Base-by-base conservation (phyloP, 768 basidiomycete genomes). In the Dioszegia crocea region DNA sequence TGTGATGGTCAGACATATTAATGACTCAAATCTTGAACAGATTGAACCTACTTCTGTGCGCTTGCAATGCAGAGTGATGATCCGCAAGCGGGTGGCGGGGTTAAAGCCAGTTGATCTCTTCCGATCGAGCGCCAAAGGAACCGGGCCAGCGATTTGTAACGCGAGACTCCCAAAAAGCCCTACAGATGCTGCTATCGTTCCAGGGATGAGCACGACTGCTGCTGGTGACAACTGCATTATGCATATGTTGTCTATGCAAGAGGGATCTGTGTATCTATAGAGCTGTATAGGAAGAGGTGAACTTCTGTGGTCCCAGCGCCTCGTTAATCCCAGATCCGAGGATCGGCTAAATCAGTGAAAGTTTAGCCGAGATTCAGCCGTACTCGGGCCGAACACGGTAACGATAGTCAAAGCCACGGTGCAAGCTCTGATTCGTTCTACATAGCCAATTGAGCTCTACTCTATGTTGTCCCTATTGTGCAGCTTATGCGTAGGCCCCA, bases 401-500 rank as follows among this genome's bases (percentile, higher is more conserved):
- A n/a, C n/a, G n/a, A n/a, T n/a, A n/a, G n/a, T n/a, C n/a, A n/a
- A n/a, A n/a, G n/a, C n/a, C n/a, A n/a, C n/a, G n/a, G n/a, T n/a
- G n/a, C n/a, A n/a, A n/a, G n/a, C n/a, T n/a, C n/a, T n/a, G n/a
- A n/a, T n/a, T n/a, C n/a, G n/a, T n/a, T n/a, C n/a, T n/a, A n/a
- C n/a, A n/a, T n/a, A n/a, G n/a, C n/a, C n/a, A n/a, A n/a, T n/a
- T n/a, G 33, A 33, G 33, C 33, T 6, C 33, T 33, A 33, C 33
- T 33, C 33, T 6, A 33, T 33, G 14, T 33, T 19, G n/a, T 27
- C 19, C 31, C 21, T 19, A 23, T 53, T 53, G 23, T 53, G 51
- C 23, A 53, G 14, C 23, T 53, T 41, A 24, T 41, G 51, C 10
- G 66, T 64, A 1, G 62, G 43, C 10, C 62, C 66, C 3, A 56